Base-by-base conservation (phyloP, 1,284 basidiomycete genomes). In the Farysia itapuensis region DNA sequence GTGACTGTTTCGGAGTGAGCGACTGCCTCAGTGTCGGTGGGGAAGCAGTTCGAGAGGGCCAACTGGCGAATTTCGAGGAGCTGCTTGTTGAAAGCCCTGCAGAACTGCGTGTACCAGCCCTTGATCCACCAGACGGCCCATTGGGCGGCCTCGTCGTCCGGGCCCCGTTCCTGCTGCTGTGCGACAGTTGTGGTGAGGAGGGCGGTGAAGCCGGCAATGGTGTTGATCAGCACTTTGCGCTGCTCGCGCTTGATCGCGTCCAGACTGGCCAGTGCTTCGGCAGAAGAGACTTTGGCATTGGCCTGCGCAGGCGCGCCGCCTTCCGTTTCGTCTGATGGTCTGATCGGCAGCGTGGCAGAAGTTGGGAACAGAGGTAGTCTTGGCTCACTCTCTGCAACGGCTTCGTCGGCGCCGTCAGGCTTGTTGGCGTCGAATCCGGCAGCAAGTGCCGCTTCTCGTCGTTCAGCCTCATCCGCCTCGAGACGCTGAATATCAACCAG, bases 101-200 rank as follows among this genome's bases (percentile, higher is more conserved):
- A 45, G 16, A 67, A 49, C 14, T 67, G 61, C 6, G 24, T 45
- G 47, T 64, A 75, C 71, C 69, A 75, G 6, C 51, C 58, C 18
- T 44, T 29, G 5, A 63, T 23, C 74, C 74, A 76, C 74, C 74
- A 76, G 12, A 41, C 24, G 15, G 50, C 34, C 72, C 72, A 76
- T 5, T 41, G 43, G 2, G 39, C 22, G 4, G 18, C 33, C 31
- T 39, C 40, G 13, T n/a, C 28, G 12, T 41, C 31, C 18, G 9
- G 31, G 8, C 26, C 26, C n/a, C n/a, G 26, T 28, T 28, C 26
- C n/a, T 28, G 9, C 26, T 28, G 36, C 39, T 14, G 28, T 34
- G n/a, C n/a, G n/a, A n/a, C n/a, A n/a, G n/a, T n/a, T n/a, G n/a
- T 31, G 38, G 26, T 26, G n/a, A 42, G 23, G 26, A 57, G 53